A percentile compares a stretch with the other conserved stretches of the same genome.
phyloP scores from a whole-genome alignment of 768 basidiomycete species.

The Lactifluus piperatus region DNA sequence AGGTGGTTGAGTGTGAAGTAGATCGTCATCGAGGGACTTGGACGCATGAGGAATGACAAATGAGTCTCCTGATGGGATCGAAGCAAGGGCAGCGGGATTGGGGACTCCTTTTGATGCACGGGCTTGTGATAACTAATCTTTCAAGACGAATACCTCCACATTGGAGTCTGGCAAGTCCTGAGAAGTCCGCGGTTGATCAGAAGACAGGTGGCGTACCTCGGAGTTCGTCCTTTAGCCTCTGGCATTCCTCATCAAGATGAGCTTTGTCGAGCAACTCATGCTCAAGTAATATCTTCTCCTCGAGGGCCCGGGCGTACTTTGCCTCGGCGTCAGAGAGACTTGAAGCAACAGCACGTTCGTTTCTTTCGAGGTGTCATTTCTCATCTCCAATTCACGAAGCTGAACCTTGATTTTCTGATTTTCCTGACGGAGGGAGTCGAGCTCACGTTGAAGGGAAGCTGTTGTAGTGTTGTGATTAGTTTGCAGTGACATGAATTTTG shows the following conservation, averaged over 20 bases:
- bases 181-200: conserved; percentile 5
- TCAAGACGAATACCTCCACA: conserved; percentile 74
- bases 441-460: conserved; percentile 83
- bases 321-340: conserved; percentile 77
- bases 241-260: conserved; percentile 79
- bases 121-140: conserved; percentile 52
- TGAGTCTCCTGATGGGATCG: conserved; percentile 27
- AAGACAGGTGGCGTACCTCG: conserved; percentile 49
- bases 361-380: conserved; percentile 94
- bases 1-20: conserved; percentile 50
- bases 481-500: conserved; percentile 82
- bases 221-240: conserved; percentile 86
- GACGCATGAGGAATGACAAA: conserved; percentile 20
- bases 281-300: conserved; percentile 95
- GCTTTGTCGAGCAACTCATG: conserved; percentile 92
- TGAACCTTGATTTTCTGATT: conserved; percentile 59
- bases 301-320: conserved; percentile 83
- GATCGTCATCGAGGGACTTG: conserved; percentile 43
- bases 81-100: conserved; percentile 20
- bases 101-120: conserved; percentile 23
- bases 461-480: conserved; percentile 86
- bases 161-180: conserved; percentile 54
- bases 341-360: conserved; percentile 81
- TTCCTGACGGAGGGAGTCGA: too few relatives aligned
- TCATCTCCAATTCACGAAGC: conserved; percentile 87